Conservation (phyloP, 2,329 filamentous ascomycete genomes). For the Alternaria conjuncta region DNA sequence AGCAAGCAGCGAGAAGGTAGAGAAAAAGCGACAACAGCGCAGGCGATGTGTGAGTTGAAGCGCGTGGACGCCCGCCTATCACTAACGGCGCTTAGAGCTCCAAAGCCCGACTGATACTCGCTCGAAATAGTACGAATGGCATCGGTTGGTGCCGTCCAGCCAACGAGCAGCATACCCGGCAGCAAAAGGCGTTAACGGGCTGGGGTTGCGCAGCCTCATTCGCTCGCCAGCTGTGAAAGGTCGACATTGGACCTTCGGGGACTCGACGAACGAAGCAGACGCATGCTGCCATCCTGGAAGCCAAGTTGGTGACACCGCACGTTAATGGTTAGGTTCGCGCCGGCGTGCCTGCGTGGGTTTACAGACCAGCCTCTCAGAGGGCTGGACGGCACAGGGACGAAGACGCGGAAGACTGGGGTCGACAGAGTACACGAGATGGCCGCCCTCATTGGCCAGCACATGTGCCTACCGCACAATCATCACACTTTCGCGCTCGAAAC, state of each 20-base stretch:
- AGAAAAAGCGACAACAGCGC: conserved; percentile 41
- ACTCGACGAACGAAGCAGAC: conserved; percentile 37
- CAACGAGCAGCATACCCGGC: conserved; percentile 34
- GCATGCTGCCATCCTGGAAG: conserved; percentile 37
- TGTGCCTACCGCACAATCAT: conserved; percentile 29
- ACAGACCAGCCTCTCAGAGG: conserved; percentile 36
- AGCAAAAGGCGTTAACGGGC: conserved; percentile 45
- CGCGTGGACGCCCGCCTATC: conserved; percentile 44
- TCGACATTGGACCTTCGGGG: conserved; percentile 32
- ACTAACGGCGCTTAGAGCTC: conserved; percentile 47
- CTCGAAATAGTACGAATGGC: conserved; percentile 46
- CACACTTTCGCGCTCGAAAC: conserved; percentile 23
- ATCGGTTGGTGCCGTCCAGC: conserved; percentile 33
- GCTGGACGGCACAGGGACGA: conserved; percentile 28
- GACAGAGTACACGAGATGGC: conserved; percentile 22
- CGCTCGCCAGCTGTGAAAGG: conserved; percentile 30
- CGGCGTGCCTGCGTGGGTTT: conserved; percentile 45
- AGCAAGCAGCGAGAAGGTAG: conserved; percentile 31
- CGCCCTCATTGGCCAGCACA: conserved; percentile 9
- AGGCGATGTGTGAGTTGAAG: conserved; percentile 37
- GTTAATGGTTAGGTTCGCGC: conserved; percentile 44
- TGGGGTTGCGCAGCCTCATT: conserved; percentile 35
- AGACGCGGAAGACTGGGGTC: conserved; percentile 29
- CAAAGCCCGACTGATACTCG: conserved; percentile 37
- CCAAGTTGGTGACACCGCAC: conserved; percentile 40